Evolutionary conservation across 208 protist genomes (phyloP).

Genomic region (Kentomonas sorsogonicus): DNA sequence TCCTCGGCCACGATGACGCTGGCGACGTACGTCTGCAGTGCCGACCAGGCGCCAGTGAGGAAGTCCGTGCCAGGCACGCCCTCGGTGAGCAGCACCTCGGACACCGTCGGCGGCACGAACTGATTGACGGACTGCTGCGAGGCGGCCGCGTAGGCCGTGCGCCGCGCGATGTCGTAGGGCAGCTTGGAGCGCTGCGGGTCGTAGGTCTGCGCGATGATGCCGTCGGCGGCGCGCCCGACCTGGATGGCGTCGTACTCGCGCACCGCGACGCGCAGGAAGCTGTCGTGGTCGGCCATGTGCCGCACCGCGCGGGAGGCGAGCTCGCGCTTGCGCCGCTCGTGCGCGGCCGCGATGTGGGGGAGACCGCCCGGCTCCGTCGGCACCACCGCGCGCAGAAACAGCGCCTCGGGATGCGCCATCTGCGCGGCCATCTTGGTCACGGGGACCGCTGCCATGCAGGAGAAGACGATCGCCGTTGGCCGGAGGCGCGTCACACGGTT

Average conservation of each 20-base stretch:
- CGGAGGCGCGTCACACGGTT: slow-evolving; percentile 9
- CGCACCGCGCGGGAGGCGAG: slow-evolving; percentile 16
- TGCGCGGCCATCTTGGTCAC: slow-evolving; percentile 43
- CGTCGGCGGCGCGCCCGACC: background rate
- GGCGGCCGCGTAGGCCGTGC: slow-evolving; percentile 8
- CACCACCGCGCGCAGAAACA: slow-evolving; percentile 40
- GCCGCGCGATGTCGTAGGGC: slow-evolving; percentile 7
- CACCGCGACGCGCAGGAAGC: slow-evolving; percentile 26
- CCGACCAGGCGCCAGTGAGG: slow-evolving; percentile 7
- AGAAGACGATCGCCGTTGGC: slow-evolving; percentile 49
- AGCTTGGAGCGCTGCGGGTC: background rate
- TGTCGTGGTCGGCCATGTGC: slow-evolving; percentile 27
- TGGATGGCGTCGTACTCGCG: slow-evolving; percentile 16
- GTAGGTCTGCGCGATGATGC: background rate
- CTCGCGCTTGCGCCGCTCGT: background rate
- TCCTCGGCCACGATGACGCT: background rate
- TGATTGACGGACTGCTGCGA: background rate
- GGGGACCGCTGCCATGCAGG: slow-evolving; percentile 44
- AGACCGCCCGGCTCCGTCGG: slow-evolving; percentile 3
- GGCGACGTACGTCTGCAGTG: background rate
- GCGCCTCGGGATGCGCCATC: slow-evolving; percentile 33
- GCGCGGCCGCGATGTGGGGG: background rate
- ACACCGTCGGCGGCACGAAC: background rate
- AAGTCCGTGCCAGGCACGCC: background rate
- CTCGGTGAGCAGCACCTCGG: slow-evolving; percentile 5